Base-by-base conservation (phyloP, 345 rosid species). In the Aethionema arabicum region DNA sequence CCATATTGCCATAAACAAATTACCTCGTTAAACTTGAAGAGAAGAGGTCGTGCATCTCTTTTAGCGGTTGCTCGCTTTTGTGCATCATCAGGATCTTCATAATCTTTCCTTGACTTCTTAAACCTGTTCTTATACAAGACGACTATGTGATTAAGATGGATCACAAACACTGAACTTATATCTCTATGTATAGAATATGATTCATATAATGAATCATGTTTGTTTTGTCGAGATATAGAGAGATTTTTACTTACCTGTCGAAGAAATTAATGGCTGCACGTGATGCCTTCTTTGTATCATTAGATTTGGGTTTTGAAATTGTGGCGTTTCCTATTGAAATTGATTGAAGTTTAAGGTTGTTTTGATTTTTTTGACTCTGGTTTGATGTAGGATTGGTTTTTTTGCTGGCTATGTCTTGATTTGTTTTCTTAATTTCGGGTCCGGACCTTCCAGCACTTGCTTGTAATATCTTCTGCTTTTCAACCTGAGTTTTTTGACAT, bases 21-120 rank as follows among this genome's bases (percentile, higher is more conserved):
- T 32, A 89, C 99, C 96, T 92, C 99, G 57, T 92, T 92, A 58
- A 70, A 92, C 80, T 85, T 89, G 76, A 89, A 92, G 63, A 92
- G 79, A 70, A 89, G 62, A 57, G 97, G 98, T 4, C 77, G 85
- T 30, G 75, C 76, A 66, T 87, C 87, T 80, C 90, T 87, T 64
- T 78, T 79, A 5, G 62, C 77, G 10, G 85, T 76, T 47, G 74
- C 68, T 47, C 66, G 55, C 68, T 75, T 80, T 55, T 61, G 75
- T 36, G 32, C 74, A 21, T 61, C 75, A 56, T 47, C 64, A 38
- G 70, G 70, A 68, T 79, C 82, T 41, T 76, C 52, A 64, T 81
- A 79, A 78, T 72, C 82, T 66, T 73, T 74, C 51, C 76, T 61
- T 37, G 53, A 70, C 76, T 85, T 87, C 74, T 75, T 85, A 72